Evolutionary conservation across 306 rosid species (phyloP).

Genomic region (Prinsepia uniflora): DNA sequence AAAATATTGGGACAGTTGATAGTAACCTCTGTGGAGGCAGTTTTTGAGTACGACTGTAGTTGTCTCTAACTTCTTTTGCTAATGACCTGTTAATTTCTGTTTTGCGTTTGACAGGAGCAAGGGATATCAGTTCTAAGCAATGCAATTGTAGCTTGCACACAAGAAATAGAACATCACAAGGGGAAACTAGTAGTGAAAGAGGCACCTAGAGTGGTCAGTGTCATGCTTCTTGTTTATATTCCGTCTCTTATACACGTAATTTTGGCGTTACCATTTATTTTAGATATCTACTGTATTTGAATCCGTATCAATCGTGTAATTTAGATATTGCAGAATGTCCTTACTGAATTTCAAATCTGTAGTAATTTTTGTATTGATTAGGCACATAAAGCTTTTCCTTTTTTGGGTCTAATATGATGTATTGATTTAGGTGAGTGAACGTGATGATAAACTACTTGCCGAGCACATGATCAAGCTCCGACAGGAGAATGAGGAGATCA

Average conservation of each 20-base stretch:
- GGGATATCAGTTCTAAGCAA: conserved; percentile 70
- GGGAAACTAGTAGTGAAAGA: conserved; percentile 88
- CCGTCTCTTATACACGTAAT: not conserved
- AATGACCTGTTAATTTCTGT: not conserved
- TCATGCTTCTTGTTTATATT: conserved; percentile 11
- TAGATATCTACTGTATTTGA: not conserved
- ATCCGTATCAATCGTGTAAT: not conserved
- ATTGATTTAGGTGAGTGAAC: conserved; percentile 72
- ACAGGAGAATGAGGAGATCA: conserved; percentile 69
- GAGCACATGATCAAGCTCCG: conserved; percentile 85
- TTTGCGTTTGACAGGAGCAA: conserved; percentile 61
- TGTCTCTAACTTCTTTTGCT: not conserved
- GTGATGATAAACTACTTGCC: conserved; percentile 81
- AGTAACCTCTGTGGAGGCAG: not conserved
- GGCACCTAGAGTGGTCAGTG: conserved; percentile 90
- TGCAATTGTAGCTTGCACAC: conserved; percentile 69
- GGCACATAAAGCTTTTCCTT: not conserved
- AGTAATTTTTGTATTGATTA: not conserved
- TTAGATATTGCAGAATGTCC: not conserved
- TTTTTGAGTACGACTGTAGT: conserved; percentile 8
- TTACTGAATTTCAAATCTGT: not conserved
- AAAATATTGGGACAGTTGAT: not conserved
- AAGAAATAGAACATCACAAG: conserved; percentile 76
- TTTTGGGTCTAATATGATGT: conserved; percentile 29
- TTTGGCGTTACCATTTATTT: not conserved